These are phyloP conservation scores for Nannochloris sp. DNA, from an alignment of 139 green algal genomes.

Conservation along the genomic window DNA sequence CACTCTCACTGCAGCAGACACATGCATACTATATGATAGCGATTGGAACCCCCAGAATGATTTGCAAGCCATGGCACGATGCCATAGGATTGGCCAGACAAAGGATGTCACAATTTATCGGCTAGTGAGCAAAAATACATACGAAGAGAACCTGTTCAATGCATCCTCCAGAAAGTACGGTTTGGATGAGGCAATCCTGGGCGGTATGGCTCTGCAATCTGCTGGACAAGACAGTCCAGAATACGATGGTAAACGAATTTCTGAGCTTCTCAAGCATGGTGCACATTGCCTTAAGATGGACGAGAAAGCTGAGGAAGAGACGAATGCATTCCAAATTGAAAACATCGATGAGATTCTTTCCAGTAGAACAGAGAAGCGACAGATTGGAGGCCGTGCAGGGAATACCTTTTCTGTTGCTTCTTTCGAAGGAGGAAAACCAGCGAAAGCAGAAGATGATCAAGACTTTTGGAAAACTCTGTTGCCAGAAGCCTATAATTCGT, in stretches of 20 bases:
- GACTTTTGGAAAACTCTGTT: slow-evolving; percentile 58
- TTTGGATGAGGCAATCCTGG: slow-evolving; percentile 89
- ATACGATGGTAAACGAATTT: slow-evolving; percentile 63
- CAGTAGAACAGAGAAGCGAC: slow-evolving; percentile 73
- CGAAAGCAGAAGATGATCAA: slow-evolving; percentile 12
- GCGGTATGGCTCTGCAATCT: slow-evolving; percentile 28
- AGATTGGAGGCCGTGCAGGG: slow-evolving; percentile 62
- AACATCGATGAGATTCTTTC: slow-evolving; percentile 81
- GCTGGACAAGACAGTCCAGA: slow-evolving; percentile 8
- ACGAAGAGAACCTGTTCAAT: slow-evolving; percentile 80
- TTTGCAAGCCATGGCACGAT: slow-evolving; percentile 89
- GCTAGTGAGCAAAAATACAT: slow-evolving; percentile 77
- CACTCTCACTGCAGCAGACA: slow-evolving; percentile 91
- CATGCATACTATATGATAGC: slow-evolving; percentile 88
- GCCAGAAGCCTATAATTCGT: slow-evolving; percentile 44
- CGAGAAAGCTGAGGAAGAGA: slow-evolving; percentile 28
- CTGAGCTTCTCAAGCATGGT: slow-evolving; percentile 72
- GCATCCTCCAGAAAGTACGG: slow-evolving; percentile 60
- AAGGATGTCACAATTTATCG: slow-evolving; percentile 87
- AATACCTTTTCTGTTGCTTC: slow-evolving; percentile 75
- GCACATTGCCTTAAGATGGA: slow-evolving; percentile 55
- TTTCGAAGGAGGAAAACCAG: slow-evolving; percentile 33
- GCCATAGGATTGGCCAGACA: slow-evolving; percentile 85
- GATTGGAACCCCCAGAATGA: slow-evolving; percentile 94
- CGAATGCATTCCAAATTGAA: slow-evolving; percentile 52